A percentile compares a stretch with the other conserved stretches of the same genome.
These are phyloP conservation scores for Xylariaceae sp. DNA, from an alignment of 2,329 filamentous ascomycete genomes.

Conservation along the genomic window DNA sequence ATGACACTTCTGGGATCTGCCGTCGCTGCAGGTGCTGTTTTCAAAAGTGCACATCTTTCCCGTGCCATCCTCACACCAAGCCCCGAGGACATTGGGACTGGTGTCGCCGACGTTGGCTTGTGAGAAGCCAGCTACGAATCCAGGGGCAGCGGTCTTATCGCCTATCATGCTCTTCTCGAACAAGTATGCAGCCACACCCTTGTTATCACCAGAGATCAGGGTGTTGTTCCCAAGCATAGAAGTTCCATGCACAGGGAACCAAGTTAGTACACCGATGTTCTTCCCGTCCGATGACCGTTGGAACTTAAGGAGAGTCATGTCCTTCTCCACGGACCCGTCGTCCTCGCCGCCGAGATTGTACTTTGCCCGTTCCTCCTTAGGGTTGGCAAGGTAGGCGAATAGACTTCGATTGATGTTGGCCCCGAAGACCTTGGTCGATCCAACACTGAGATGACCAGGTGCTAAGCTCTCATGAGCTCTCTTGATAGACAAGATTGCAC, in stretches of 20 bases:
- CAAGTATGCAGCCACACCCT: constrained; percentile 82
- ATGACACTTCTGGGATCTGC: constrained; percentile 65
- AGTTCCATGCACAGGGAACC: constrained; percentile 90
- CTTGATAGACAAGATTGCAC: constrained; percentile 73
- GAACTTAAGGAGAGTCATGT: constrained; percentile 74
- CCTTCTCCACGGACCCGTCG: constrained; percentile 59
- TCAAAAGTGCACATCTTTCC: constrained; percentile 66
- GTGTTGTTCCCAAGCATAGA: constrained; percentile 91
- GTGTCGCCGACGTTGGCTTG: constrained; percentile 91
- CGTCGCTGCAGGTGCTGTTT: constrained; percentile 76
- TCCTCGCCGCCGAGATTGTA: constrained; percentile 55
- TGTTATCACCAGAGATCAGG: constrained; percentile 89
- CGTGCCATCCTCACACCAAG: constrained; percentile 83
- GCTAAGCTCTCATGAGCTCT: constrained; percentile 69
- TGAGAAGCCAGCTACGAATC: constrained; percentile 86
- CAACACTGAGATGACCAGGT: constrained; percentile 45
- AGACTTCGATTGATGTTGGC: constrained; percentile 87
- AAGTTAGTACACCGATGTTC: constrained; percentile 76
- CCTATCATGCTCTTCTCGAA: constrained; percentile 65
- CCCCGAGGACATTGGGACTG: constrained; percentile 79
- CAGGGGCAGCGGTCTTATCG: constrained; percentile 52
- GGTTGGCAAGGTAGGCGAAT: constrained; percentile 84
- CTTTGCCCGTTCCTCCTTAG: constrained; percentile 62
- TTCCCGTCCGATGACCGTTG: constrained; percentile 67
- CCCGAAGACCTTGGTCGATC: constrained; percentile 62